Evolutionary conservation across 2,329 filamentous ascomycete species (phyloP).

Genomic region (Trichoderma arundinaceum): DNA sequence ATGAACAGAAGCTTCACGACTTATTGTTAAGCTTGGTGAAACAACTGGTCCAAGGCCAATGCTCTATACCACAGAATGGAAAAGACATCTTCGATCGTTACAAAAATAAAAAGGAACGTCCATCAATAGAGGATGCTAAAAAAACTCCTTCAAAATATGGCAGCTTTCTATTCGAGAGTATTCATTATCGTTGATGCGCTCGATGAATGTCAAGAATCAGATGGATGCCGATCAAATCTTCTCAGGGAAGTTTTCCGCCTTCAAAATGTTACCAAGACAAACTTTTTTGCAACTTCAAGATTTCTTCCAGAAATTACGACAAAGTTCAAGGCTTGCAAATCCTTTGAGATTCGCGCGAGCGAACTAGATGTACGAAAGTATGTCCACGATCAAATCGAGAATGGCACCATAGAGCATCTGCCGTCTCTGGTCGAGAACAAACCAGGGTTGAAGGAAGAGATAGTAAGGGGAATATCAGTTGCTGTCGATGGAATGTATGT

Average conservation of each 20-base stretch:
- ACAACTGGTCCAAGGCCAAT: background rate
- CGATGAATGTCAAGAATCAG: constrained; percentile 1
- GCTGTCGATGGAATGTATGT: constrained; percentile 3
- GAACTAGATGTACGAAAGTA: background rate
- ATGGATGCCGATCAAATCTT: background rate
- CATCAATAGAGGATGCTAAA: background rate
- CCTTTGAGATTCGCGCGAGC: background rate
- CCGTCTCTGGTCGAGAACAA: background rate
- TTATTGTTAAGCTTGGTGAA: background rate
- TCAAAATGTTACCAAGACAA: background rate
- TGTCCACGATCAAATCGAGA: background rate
- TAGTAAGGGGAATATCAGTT: background rate
- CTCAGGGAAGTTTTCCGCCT: background rate
- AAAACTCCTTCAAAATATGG: background rate
- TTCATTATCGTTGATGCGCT: constrained; percentile 21
- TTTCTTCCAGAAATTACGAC: constrained; percentile 1
- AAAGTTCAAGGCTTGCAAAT: background rate
- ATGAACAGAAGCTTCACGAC: background rate
- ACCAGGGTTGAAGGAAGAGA: background rate
- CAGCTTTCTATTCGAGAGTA: background rate
- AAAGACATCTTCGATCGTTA: background rate
- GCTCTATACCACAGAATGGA: background rate
- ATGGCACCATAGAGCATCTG: background rate
- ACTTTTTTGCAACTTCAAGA: constrained; percentile 13
- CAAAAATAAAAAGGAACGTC: background rate